Conservation (phyloP, 306 rosid species). For the Glycine latifolia region DNA sequence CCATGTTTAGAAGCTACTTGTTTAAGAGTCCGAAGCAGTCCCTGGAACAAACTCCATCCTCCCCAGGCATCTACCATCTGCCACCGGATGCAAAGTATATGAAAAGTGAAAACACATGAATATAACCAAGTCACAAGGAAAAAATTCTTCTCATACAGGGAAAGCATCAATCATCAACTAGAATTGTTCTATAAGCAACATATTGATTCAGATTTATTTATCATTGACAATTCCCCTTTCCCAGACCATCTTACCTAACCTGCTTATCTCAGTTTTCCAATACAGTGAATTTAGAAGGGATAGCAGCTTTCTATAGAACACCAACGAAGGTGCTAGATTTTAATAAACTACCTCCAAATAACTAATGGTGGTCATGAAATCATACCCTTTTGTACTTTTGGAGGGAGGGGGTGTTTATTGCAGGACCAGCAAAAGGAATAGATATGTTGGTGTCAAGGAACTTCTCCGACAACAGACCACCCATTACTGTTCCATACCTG, state of each 20-base stretch:
- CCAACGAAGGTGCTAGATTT: slow-evolving; percentile 28
- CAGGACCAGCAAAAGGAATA: slow-evolving; percentile 90
- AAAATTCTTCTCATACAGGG: neutral
- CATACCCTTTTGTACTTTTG: slow-evolving; percentile 92
- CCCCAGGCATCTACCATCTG: slow-evolving; percentile 99
- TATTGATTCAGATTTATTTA: slow-evolving; percentile 9
- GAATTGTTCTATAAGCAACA: neutral
- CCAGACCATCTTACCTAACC: neutral
- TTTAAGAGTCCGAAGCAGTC: slow-evolving; percentile 82
- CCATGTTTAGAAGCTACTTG: slow-evolving; percentile 82
- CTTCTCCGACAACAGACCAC: slow-evolving; percentile 93
- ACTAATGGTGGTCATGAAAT: slow-evolving; percentile 36
- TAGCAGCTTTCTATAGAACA: neutral
- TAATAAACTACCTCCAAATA: slow-evolving; percentile 7
- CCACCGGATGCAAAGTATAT: slow-evolving; percentile 35
- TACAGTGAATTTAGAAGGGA: slow-evolving; percentile 15
- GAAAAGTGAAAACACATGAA: slow-evolving; percentile 10
- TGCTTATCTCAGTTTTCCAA: slow-evolving; percentile 10
- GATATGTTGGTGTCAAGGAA: slow-evolving; percentile 84
- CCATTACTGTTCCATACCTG: slow-evolving; percentile 98
- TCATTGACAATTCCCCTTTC: slow-evolving; percentile 6
- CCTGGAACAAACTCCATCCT: slow-evolving; percentile 90
- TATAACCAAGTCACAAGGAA: slow-evolving; percentile 17
- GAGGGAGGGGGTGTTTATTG: slow-evolving; percentile 92
- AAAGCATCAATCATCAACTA: slow-evolving; percentile 15